Evolutionary conservation across 2,329 filamentous ascomycete species (phyloP).

Genomic region (Colletotrichum sp.): DNA sequence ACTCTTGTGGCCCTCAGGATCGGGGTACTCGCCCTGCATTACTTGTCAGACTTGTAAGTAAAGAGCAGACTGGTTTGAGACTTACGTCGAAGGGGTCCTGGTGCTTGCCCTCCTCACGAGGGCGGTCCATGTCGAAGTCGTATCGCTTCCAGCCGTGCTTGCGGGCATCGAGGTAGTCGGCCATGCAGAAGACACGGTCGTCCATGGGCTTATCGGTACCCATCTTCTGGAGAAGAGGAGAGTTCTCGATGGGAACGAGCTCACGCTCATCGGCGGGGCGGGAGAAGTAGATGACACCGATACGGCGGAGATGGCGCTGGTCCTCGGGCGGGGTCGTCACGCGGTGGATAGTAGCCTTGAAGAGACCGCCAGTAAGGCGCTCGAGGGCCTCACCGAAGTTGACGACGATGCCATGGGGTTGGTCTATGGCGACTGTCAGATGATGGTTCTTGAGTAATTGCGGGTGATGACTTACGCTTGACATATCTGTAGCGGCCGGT

Average conservation of each 20-base stretch:
- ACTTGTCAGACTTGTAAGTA: not conserved
- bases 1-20: conserved; percentile 8
- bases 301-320: conserved; percentile 35
- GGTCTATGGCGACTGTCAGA: conserved; percentile 17
- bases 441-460: accelerated
- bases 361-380: conserved; percentile 33
- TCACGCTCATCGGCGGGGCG: conserved; percentile 38
- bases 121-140: conserved; percentile 30
- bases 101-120: conserved; percentile 5
- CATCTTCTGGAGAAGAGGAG: conserved; percentile 34
- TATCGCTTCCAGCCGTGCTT: conserved; percentile 33
- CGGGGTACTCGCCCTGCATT: not conserved
- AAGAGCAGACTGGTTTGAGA: accelerated
- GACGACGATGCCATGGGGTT: conserved; percentile 38
- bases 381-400: conserved; percentile 38
- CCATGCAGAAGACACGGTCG: conserved; percentile 29
- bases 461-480: conserved; percentile 17
- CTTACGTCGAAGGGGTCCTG: conserved; percentile 7
- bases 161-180: conserved; percentile 30
- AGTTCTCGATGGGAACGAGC: conserved; percentile 36
- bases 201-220: conserved; percentile 30
- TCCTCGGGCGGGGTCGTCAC: conserved; percentile 34
- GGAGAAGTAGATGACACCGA: conserved; percentile 45
- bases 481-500: conserved; percentile 40
- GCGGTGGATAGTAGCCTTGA: conserved; percentile 34